Percentiles rank a stretch among this genome's conserved stretches.
phyloP scores from a whole-genome alignment of 352 stramenopile species.

The Pythium graminicola region DNA sequence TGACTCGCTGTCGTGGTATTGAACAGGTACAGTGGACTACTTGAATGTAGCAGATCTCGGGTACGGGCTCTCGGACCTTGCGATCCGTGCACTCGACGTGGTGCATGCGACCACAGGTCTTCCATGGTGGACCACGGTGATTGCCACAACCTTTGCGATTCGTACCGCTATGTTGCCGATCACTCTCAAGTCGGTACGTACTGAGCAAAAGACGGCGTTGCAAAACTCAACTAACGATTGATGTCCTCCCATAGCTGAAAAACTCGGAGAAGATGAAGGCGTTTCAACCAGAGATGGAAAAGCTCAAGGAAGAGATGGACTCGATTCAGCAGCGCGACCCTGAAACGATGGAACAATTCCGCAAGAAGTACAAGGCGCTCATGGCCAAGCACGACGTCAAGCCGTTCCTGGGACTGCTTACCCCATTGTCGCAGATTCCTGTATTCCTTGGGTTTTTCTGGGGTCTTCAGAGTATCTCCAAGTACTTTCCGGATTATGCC shows the following conservation, averaged over 20 bases:
- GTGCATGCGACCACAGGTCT: slow-evolving; percentile 77
- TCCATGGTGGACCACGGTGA: slow-evolving; percentile 84
- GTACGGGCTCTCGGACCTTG: slow-evolving; percentile 65
- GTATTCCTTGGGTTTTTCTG: slow-evolving; percentile 85
- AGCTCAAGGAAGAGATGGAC: slow-evolving; percentile 66
- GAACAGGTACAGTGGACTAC: slow-evolving; percentile 42
- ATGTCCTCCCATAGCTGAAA: slow-evolving; percentile 37
- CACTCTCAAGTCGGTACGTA: slow-evolving; percentile 66
- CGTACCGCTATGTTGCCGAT: slow-evolving; percentile 70
- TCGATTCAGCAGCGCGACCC: slow-evolving; percentile 34
- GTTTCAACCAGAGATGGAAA: slow-evolving; percentile 81
- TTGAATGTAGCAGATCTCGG: slow-evolving; percentile 53
- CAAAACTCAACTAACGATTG: not conserved
- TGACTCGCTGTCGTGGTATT: not conserved
- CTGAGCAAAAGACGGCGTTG: not conserved
- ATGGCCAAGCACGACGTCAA: slow-evolving; percentile 83
- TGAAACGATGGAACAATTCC: slow-evolving; percentile 53
- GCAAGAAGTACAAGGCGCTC: slow-evolving; percentile 65
- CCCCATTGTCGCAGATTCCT: slow-evolving; percentile 64
- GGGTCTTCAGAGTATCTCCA: slow-evolving; percentile 68
- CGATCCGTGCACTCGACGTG: slow-evolving; percentile 63
- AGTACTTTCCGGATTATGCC: slow-evolving; percentile 75
- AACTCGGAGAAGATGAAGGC: slow-evolving; percentile 82
- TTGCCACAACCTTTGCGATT: slow-evolving; percentile 71
- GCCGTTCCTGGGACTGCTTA: slow-evolving; percentile 65